A percentile compares a stretch with the other conserved stretches of the same genome.
Evolutionary conservation across 768 basidiomycete species (phyloP).

Genomic region (Russula sp.): DNA sequence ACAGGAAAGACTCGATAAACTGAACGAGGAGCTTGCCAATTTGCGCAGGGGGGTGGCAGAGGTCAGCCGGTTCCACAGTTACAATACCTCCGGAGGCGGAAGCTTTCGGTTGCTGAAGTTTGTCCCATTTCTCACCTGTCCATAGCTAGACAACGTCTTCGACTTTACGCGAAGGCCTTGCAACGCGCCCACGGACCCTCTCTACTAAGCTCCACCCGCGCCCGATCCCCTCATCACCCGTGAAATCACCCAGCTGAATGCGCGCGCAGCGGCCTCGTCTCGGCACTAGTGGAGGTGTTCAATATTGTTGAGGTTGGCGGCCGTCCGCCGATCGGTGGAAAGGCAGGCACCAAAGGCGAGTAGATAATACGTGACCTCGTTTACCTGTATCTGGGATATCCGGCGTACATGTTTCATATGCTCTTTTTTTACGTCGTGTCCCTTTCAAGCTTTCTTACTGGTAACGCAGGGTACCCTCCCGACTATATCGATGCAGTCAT

Average conservation of each 20-base stretch:
- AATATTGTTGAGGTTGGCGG: too few species aligned
- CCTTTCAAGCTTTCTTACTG: constrained; percentile 5
- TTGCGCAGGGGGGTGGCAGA: constrained; percentile 57
- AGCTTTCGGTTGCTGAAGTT: too few species aligned
- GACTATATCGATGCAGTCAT: constrained; percentile 89
- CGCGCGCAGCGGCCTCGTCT: constrained; percentile 66
- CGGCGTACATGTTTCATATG: constrained; percentile 48
- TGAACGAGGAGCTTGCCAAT: constrained; percentile 46
- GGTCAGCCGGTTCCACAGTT: constrained; percentile 45
- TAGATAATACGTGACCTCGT: constrained; percentile 82
- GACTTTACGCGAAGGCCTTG: constrained; percentile 57
- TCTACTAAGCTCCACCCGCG: constrained; percentile 33
- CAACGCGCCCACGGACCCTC: constrained; percentile 63
- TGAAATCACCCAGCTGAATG: constrained; percentile 48
- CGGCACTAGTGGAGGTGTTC: constrained; percentile 83
- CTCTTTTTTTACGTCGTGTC: not conserved
- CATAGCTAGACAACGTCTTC: constrained; percentile 59
- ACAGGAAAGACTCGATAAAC: constrained; percentile 51
- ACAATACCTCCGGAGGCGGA: not conserved
- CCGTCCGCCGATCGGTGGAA: constrained; percentile 68
- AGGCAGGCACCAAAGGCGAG: constrained; percentile 72
- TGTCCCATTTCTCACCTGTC: not conserved
- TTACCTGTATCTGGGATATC: constrained; percentile 81
- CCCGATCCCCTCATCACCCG: constrained; percentile 35
- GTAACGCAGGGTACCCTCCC: constrained; percentile 64